Evolutionary conservation across 768 basidiomycete species (phyloP).

Genomic region (Russula griseocarnosa): DNA sequence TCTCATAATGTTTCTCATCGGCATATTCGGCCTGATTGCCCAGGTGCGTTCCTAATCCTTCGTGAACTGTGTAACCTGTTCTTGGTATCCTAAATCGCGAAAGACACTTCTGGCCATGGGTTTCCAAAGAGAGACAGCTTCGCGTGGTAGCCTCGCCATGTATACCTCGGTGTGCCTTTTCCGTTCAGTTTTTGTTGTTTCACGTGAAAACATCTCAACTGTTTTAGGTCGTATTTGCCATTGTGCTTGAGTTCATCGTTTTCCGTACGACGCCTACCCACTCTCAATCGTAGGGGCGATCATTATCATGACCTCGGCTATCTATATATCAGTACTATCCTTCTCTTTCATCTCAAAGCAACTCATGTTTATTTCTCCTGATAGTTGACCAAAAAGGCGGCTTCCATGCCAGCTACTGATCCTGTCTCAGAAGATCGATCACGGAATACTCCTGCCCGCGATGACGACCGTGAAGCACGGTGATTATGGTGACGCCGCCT

Average conservation of each 20-base stretch:
- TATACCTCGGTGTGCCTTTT: slow-evolving; percentile 47
- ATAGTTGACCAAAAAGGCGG: slow-evolving; percentile 15
- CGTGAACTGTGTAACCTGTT: neutral
- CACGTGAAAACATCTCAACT: neutral
- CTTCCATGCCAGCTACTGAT: slow-evolving; percentile 7
- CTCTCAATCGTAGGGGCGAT: slow-evolving; percentile 59
- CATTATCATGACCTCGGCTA: slow-evolving; percentile 60
- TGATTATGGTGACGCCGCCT: neutral
- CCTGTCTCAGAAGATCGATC: neutral
- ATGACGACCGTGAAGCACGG: neutral
- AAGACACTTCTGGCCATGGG: slow-evolving; percentile 58
- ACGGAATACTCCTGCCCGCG: neutral
- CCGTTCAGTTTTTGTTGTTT: neutral
- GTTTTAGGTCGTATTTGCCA: slow-evolving; percentile 62
- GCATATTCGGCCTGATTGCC: slow-evolving; percentile 49
- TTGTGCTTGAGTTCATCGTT: slow-evolving; percentile 58
- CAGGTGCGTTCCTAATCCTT: slow-evolving; percentile 32
- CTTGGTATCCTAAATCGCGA: neutral
- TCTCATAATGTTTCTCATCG: slow-evolving; percentile 46
- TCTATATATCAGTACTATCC: slow-evolving; percentile 59
- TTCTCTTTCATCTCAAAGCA: neutral
- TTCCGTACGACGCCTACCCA: slow-evolving; percentile 57
- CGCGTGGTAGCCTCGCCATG: slow-evolving; percentile 56
- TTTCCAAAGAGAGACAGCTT: slow-evolving; percentile 60
- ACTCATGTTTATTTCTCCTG: neutral